phyloP scores from a whole-genome alignment of 306 rosid species.

The Citrullus amarus region DNA sequence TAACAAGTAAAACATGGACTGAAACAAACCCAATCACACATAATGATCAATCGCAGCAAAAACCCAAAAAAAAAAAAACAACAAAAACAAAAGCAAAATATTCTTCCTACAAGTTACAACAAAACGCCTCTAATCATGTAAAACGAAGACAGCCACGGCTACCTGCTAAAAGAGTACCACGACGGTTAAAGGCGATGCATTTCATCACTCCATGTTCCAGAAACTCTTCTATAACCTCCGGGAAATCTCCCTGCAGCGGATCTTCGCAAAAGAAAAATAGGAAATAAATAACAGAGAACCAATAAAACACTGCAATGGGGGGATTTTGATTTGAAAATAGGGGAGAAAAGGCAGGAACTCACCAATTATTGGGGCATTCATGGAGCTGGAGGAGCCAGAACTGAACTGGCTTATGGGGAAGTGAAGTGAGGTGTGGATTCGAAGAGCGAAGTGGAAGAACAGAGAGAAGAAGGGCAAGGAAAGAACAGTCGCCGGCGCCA shows the following conservation, averaged over 20 bases:
- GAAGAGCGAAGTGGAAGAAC: background rate
- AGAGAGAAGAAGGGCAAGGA: background rate
- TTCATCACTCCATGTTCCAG: conserved; percentile 85
- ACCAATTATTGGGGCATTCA: conserved; percentile 70
- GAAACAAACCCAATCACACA: background rate
- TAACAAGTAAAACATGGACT: background rate
- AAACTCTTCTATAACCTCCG: conserved; percentile 95
- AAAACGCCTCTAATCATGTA: background rate
- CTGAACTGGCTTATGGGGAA: background rate
- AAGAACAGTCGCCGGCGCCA: background rate
- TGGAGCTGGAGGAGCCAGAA: conserved; percentile 5
- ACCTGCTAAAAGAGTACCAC: conserved; percentile 97
- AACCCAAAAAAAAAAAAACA: background rate
- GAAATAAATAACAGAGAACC: background rate
- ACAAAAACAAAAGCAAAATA: background rate
- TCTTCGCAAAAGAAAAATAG: conserved; percentile 14
- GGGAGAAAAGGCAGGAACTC: background rate
- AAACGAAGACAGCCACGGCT: background rate
- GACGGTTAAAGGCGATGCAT: conserved; percentile 88
- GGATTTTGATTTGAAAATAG: background rate
- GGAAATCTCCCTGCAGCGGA: conserved; percentile 92
- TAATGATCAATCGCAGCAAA: background rate
- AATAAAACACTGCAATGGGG: background rate
- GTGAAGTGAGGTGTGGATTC: background rate
- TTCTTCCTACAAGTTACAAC: background rate